These are phyloP conservation scores for Colletotrichum phormii DNA, from an alignment of 2,329 filamentous ascomycete genomes.

Conservation along the genomic window DNA sequence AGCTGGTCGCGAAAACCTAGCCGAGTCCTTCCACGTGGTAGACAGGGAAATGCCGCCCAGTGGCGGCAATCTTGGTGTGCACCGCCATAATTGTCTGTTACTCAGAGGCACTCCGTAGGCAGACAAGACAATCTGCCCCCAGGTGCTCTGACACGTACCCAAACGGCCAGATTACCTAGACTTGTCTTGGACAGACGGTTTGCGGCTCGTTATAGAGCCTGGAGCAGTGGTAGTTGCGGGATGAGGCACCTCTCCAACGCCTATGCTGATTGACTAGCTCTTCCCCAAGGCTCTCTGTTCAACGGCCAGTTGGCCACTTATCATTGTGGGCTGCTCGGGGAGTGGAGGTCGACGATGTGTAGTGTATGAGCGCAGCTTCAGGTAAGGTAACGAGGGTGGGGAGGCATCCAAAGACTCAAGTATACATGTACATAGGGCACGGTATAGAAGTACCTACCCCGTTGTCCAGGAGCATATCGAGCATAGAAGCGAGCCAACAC, in stretches of 20 bases:
- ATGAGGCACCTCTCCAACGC: conserved; percentile 23
- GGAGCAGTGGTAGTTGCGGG: not conserved
- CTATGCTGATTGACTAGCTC: not conserved
- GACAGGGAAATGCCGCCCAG: conserved; percentile 26
- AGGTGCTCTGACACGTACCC: not conserved
- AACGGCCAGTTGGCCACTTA: not conserved
- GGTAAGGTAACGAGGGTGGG: not conserved
- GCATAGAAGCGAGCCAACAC: conserved; percentile 1
- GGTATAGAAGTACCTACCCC: not conserved
- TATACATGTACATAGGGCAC: not conserved
- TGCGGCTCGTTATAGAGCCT: not conserved
- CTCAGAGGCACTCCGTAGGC: not conserved
- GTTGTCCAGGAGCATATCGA: not conserved
- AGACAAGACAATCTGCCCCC: not conserved
- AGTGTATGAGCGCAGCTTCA: conserved; percentile 20
- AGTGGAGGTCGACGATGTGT: conserved; percentile 21
- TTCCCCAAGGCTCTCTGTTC: conserved; percentile 3
- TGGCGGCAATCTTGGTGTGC: not conserved
- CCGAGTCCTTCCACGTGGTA: conserved; percentile 28
- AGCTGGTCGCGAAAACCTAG: conserved; percentile 16
- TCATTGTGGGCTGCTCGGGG: conserved; percentile 3
- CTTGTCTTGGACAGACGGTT: not conserved
- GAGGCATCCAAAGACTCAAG: conserved; percentile 1
- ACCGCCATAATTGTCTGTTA: not conserved
- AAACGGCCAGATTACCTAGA: not conserved